These are phyloP conservation scores for Diplodia scrobiculata DNA, from an alignment of 2,329 filamentous ascomycete species.

Conservation along the genomic window DNA sequence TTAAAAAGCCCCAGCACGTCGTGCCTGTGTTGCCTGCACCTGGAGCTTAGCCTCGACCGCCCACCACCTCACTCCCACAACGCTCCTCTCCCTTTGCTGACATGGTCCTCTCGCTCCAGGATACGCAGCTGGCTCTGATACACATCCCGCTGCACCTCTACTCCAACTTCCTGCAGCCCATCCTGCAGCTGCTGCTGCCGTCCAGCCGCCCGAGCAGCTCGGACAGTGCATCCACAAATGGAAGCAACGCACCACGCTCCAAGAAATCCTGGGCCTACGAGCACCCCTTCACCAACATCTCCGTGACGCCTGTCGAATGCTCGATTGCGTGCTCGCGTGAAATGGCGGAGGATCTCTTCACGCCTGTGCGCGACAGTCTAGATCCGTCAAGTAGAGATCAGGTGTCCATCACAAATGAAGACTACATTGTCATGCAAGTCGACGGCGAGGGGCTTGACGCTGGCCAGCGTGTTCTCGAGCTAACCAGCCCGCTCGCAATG, in stretches of 20 bases:
- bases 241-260: constrained; percentile 37
- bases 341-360: constrained; percentile 74
- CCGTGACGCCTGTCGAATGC: constrained; percentile 87
- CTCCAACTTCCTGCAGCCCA: constrained; percentile 77
- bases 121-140: constrained; percentile 82
- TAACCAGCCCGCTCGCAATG: constrained; percentile 86
- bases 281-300: constrained; percentile 89
- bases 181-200: constrained; percentile 81
- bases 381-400: constrained; percentile 48
- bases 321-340: constrained; percentile 83
- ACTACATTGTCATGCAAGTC: constrained; percentile 86
- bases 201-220: constrained; percentile 38
- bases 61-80: not conserved
- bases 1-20: constrained; percentile 28
- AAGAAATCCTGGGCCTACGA: constrained; percentile 52
- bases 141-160: constrained; percentile 84
- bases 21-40: constrained; percentile 29
- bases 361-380: constrained; percentile 67
- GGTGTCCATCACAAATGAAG: constrained; percentile 76
- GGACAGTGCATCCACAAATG: constrained; percentile 35
- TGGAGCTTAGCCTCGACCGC: constrained; percentile 16
- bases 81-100: constrained; percentile 34
- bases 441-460: constrained; percentile 88
- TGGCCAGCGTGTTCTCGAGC: constrained; percentile 83
- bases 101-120: constrained; percentile 59